A percentile compares a stretch with the other conserved stretches of the same genome.
phyloP scores from a whole-genome alignment of 176 grass and related monocot genomes.

The Urochloa ruziziensis region DNA sequence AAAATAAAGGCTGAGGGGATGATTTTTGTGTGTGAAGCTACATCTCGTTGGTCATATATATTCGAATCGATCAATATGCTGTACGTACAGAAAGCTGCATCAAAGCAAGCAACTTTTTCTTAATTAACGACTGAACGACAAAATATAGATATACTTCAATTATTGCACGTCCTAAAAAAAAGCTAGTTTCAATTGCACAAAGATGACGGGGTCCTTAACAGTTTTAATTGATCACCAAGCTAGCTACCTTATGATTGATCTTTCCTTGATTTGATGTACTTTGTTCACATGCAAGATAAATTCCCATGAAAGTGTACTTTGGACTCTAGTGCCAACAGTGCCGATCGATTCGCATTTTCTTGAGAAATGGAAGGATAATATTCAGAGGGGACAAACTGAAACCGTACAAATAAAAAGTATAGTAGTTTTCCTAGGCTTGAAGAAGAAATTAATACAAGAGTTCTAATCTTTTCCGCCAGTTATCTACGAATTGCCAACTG shows the following conservation, averaged over 20 bases:
- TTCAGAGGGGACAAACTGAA: neutral
- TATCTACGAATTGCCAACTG: too few relatives aligned
- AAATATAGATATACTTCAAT: too few relatives aligned
- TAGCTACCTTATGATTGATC: neutral
- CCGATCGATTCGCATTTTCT: neutral
- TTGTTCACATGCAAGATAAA: neutral
- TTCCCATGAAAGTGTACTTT: constrained; percentile 4
- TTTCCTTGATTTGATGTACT: neutral
- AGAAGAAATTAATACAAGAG: too few relatives aligned
- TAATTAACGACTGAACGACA: neutral
- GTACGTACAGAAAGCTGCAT: neutral
- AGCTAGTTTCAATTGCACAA: neutral
- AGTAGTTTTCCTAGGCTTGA: neutral
- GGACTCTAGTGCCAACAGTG: neutral
- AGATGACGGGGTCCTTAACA: neutral
- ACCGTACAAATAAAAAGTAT: neutral
- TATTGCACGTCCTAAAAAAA: too few relatives aligned
- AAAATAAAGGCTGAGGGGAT: neutral
- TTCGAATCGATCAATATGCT: neutral
- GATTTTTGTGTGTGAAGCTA: neutral
- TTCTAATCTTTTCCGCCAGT: too few relatives aligned
- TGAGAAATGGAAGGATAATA: neutral
- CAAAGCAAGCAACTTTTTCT: neutral
- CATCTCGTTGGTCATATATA: neutral
- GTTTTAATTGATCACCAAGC: neutral